Evolutionary conservation across 768 basidiomycete genomes (phyloP), one percentile per base, ranked within the genome.

Genomic region (Boletus subparvulus): DNA sequence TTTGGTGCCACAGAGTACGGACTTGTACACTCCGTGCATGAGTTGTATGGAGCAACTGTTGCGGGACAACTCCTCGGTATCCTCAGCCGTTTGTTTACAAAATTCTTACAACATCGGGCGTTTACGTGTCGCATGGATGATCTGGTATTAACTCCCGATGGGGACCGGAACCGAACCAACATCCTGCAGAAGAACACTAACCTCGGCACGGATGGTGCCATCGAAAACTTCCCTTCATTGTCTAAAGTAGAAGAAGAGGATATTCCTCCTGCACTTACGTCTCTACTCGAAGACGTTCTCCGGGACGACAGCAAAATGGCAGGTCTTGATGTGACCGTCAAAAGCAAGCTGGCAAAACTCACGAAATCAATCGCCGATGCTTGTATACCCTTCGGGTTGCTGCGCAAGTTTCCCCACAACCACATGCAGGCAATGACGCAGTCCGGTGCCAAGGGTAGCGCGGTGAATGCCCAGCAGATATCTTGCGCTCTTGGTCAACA

Each of bases 81-180:
- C 58, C 84, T 98, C 57, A 92, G 92, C 69, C 87, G 97, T 52
- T 77, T 98, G 33, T 94, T 99, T 74, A 98, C 97, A 43, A 98
- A 97, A 69, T 98, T 92, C 74, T 79, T 99, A 52, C 96, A 98
- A 65, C 92, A 94, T 65, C 90, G 94, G 41, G 97, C 94, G 0
- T 99, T 99, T 75, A 94, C 95, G 3, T 99, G 97, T 75, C 86
- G 97, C 19, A 98, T 98, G 92, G 97, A 99, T 73, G 97, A 99
- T 78, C 80, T 99, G 42, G 86, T 90, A 50, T 78, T 99, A 47
- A 98, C 94, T 8, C 81, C 84, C 0, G 83, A 86, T 53, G 95
- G 93, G 21, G 88, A 98, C 69, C 69, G 72, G 43, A 79, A 79
- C 54, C 83, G 97, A 60, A 75, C 78, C 46, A 78, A 85, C 39